Evolutionary conservation across 1,284 basidiomycete genomes (phyloP).

Genomic region (Vanrija sp.): DNA sequence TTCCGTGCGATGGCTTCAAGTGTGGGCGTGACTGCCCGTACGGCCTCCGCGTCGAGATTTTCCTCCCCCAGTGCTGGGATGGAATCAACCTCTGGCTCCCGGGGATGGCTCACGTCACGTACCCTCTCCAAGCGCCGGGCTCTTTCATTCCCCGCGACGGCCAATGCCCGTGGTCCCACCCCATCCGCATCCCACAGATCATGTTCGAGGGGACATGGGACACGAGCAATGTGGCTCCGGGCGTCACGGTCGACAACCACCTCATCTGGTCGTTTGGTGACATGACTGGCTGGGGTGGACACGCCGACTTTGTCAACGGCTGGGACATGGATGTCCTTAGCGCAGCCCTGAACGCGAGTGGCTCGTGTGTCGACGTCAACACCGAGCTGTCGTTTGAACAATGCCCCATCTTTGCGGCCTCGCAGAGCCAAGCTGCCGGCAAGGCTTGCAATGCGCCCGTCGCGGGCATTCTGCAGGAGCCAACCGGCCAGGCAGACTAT

Average conservation of each 20-base stretch:
- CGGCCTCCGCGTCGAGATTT: conserved; percentile 28
- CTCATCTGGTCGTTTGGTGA: conserved; percentile 44
- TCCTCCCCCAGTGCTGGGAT: conserved; percentile 35
- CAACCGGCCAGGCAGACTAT: conserved; percentile 19
- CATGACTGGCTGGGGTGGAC: conserved; percentile 23
- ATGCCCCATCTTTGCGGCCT: conserved; percentile 26
- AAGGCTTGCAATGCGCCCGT: conserved; percentile 24
- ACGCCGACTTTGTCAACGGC: conserved; percentile 7
- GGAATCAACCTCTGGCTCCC: conserved; percentile 33
- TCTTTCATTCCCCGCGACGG: conserved; percentile 1
- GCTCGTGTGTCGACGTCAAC: conserved; percentile 16
- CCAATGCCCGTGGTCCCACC: conserved; percentile 36
- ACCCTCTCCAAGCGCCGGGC: conserved; percentile 10
- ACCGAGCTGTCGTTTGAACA: conserved; percentile 20
- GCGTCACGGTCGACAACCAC: conserved; percentile 24
- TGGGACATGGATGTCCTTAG: conserved; percentile 34
- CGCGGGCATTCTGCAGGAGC: conserved; percentile 26
- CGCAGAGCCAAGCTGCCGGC: conserved; percentile 20
- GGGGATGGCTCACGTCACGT: conserved; percentile 33
- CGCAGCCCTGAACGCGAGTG: conserved; percentile 23
- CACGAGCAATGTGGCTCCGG: conserved; percentile 16
- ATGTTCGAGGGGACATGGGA: conserved; percentile 36
- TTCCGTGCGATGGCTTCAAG: conserved; percentile 18
- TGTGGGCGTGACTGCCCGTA: conserved; percentile 31
- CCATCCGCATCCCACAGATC: conserved; percentile 35